Conservation (phyloP, 768 basidiomycete species). For the Glaciozyma antarctica region DNA sequence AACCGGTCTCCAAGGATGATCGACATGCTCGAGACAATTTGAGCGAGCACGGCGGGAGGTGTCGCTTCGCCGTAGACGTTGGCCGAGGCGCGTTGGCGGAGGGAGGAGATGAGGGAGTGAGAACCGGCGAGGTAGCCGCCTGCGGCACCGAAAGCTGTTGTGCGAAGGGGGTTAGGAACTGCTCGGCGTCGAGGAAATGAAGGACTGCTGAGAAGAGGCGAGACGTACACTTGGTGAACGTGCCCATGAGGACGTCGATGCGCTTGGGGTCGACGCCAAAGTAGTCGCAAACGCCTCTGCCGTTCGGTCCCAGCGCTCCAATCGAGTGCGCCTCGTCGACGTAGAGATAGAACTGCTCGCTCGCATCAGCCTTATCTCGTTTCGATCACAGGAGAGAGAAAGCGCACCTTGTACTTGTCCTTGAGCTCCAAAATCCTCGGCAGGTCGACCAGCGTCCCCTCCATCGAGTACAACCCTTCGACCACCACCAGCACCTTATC, state of each 20-base stretch:
- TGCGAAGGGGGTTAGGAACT: neutral
- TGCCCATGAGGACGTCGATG: constrained; percentile 95
- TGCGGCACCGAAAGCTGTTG: constrained; percentile 64
- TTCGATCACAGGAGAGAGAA: constrained; percentile 24
- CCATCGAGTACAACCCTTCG: constrained; percentile 96
- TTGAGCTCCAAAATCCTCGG: constrained; percentile 77
- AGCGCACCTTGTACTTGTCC: constrained; percentile 77
- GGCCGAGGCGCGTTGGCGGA: constrained; percentile 47
- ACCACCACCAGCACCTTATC: constrained; percentile 93
- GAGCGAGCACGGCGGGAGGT: constrained; percentile 82
- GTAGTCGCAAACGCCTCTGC: constrained; percentile 91
- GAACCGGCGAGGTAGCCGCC: constrained; percentile 89
- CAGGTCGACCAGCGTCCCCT: constrained; percentile 83
- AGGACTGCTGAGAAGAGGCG: constrained; percentile 21
- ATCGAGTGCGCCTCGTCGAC: constrained; percentile 97
- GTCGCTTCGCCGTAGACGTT: constrained; percentile 46
- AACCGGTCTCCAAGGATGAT: constrained; percentile 36
- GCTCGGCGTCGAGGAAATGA: neutral
- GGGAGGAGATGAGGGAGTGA: constrained; percentile 65
- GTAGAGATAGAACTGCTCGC: constrained; percentile 79
- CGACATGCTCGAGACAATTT: constrained; percentile 83
- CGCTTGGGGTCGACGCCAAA: constrained; percentile 69
- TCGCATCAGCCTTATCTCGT: neutral
- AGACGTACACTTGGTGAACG: constrained; percentile 59
- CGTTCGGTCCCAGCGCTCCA: constrained; percentile 86